Conservation (phyloP, 768 basidiomycete genomes). For the Kwoniella pini region DNA sequence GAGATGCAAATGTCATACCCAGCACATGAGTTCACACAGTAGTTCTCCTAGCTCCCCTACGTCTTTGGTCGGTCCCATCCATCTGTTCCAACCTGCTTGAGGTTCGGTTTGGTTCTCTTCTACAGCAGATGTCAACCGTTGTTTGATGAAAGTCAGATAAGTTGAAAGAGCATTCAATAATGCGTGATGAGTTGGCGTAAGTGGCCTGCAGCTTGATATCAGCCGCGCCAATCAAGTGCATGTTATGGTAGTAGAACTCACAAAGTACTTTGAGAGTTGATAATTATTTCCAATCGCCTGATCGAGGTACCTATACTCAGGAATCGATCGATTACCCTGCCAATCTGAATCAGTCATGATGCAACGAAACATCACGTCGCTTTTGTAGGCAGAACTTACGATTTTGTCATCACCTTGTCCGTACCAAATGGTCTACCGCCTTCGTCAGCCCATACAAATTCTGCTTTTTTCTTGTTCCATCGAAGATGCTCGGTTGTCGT, state of each 20-base stretch:
- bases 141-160: slow-evolving; percentile 36
- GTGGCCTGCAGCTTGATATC: slow-evolving; percentile 18
- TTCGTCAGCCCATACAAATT: slow-evolving; percentile 22
- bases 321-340: slow-evolving; percentile 23
- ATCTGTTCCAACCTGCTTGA: slow-evolving; percentile 22
- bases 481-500: slow-evolving; percentile 20
- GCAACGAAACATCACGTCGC: no score
- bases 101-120: slow-evolving; percentile 15
- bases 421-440: slow-evolving; percentile 20
- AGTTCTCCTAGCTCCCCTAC: slow-evolving; percentile 15
- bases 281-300: slow-evolving; percentile 35
- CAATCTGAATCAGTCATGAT: not conserved
- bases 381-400: slow-evolving; percentile 27
- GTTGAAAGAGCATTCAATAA: slow-evolving; percentile 38
- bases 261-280: slow-evolving; percentile 30
- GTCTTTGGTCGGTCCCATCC: slow-evolving; percentile 24
- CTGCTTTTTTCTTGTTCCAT: slow-evolving; percentile 29
- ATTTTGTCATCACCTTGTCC: slow-evolving; percentile 15
- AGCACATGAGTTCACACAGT: slow-evolving; percentile 38
- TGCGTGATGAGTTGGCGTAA: slow-evolving; percentile 47
- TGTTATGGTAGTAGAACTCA: no score
- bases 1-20: slow-evolving; percentile 26
- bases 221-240: no score
- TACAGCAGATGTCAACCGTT: slow-evolving; percentile 23
- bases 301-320: slow-evolving; percentile 36